A percentile compares a stretch with the other conserved stretches of the same genome.
phyloP scores from a whole-genome alignment of 306 rosid genomes.

The Fagus crenata region DNA sequence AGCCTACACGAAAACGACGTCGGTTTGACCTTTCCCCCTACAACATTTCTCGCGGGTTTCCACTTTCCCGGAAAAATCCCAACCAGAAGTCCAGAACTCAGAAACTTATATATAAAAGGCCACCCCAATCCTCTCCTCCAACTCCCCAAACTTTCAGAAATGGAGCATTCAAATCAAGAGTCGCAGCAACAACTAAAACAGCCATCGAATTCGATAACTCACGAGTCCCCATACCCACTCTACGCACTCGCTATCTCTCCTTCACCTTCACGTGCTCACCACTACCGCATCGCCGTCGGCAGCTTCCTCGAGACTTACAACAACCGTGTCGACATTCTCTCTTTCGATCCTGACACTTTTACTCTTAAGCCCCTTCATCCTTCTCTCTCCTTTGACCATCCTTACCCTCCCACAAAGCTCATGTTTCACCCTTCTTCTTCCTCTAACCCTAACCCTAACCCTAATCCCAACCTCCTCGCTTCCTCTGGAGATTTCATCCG shows the following conservation, averaged over 20 bases:
- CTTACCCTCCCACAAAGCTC: slow-evolving; percentile 95
- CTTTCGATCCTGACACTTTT: slow-evolving; percentile 74
- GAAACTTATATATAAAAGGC: too few species aligned
- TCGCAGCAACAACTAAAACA: slow-evolving; percentile 48
- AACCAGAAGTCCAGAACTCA: too few species aligned
- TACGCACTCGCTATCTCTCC: slow-evolving; percentile 75
- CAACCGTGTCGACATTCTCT: slow-evolving; percentile 78
- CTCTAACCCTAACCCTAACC: slow-evolving; percentile 19
- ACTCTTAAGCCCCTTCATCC: slow-evolving; percentile 49
- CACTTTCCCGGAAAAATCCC: neutral
- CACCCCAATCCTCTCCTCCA: neutral
- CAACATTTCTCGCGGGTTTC: too few species aligned
- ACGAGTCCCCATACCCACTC: slow-evolving; percentile 75
- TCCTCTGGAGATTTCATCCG: slow-evolving; percentile 97
- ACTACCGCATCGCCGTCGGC: slow-evolving; percentile 70
- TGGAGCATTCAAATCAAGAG: slow-evolving; percentile 76
- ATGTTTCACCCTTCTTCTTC: slow-evolving; percentile 75
- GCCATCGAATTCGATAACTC: slow-evolving; percentile 52
- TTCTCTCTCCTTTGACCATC: slow-evolving; percentile 86
- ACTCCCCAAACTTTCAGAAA: neutral
- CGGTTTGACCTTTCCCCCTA: too few species aligned
- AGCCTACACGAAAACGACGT: too few species aligned
- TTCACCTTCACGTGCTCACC: slow-evolving; percentile 31
- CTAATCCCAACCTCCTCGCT: slow-evolving; percentile 65
- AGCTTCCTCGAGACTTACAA: slow-evolving; percentile 81